These are phyloP conservation scores for Saccharomyces pastorianus DNA, from an alignment of 1,139 yeast species.

Conservation along the genomic window DNA sequence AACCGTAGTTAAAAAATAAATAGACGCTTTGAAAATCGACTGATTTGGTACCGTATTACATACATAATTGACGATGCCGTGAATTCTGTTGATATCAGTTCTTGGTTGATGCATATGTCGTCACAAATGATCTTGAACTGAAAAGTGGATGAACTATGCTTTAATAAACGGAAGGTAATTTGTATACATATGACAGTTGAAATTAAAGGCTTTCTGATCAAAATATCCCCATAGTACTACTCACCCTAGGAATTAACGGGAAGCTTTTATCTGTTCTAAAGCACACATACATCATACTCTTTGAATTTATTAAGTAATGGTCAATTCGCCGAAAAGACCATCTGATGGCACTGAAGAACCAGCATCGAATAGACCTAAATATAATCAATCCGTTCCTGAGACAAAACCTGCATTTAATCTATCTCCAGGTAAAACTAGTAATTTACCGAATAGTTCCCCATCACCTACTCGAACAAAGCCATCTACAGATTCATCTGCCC, in stretches of 20 bases:
- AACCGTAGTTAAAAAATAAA: neutral
- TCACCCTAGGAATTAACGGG: neutral
- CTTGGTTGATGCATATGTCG: neutral
- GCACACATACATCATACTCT: neutral
- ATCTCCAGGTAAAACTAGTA: neutral
- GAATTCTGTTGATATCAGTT: neutral
- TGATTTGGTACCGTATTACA: neutral
- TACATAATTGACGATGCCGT: neutral
- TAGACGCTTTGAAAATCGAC: too few species aligned
- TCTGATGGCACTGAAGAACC: neutral
- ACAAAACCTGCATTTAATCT: neutral
- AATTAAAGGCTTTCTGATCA: neutral
- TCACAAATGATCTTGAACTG: neutral
- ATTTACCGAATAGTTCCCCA: neutral
- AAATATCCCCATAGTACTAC: neutral
- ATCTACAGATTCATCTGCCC: neutral
- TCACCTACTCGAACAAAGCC: neutral
- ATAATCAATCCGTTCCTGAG: neutral
- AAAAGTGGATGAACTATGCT: neutral
- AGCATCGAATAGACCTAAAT: neutral
- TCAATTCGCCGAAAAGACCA: slow-evolving; percentile 3
- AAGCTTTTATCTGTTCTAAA: neutral
- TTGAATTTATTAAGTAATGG: slow-evolving; percentile 3
- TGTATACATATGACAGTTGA: neutral
- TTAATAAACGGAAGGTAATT: neutral